Percentiles rank a stretch among this genome's conserved stretches.
Conservation (phyloP, 257 asterid genomes). For the Anisodus tanguticus region DNA sequence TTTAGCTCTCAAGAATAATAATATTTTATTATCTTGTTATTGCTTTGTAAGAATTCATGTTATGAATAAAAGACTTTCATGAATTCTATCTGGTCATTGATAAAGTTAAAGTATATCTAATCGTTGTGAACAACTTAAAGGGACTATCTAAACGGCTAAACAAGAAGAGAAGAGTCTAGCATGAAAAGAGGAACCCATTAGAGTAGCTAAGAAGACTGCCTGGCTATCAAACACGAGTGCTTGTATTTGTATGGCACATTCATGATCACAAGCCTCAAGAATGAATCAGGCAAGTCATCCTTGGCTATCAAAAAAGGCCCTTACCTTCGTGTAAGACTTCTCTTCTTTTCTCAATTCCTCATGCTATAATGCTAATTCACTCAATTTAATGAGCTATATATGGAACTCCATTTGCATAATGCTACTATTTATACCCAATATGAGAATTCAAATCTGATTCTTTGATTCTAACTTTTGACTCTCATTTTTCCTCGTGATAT, state of each 20-base stretch:
- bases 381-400: not conserved
- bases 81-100: too few species aligned
- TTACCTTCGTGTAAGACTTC: conserved; percentile 48
- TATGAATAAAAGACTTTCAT: too few species aligned
- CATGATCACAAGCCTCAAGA: not conserved
- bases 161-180: conserved; percentile 32
- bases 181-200: conserved; percentile 44
- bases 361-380: not conserved
- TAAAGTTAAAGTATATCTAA: too few species aligned
- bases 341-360: conserved; percentile 34
- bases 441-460: not conserved
- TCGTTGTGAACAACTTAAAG: too few species aligned
- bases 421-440: conserved; percentile 21
- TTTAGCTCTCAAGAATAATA: too few species aligned
- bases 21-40: too few species aligned
- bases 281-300: conserved; percentile 74
- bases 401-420: not conserved
- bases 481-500: not conserved
- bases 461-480: not conserved
- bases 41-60: too few species aligned
- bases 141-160: not conserved
- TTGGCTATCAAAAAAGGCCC: conserved; percentile 68
- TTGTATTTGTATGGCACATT: not conserved
- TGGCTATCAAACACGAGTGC: conserved; percentile 1
- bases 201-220: conserved; percentile 61